Evolutionary conservation across 352 stramenopile species (phyloP).

Genomic region (Phytophthora aleatoria): DNA sequence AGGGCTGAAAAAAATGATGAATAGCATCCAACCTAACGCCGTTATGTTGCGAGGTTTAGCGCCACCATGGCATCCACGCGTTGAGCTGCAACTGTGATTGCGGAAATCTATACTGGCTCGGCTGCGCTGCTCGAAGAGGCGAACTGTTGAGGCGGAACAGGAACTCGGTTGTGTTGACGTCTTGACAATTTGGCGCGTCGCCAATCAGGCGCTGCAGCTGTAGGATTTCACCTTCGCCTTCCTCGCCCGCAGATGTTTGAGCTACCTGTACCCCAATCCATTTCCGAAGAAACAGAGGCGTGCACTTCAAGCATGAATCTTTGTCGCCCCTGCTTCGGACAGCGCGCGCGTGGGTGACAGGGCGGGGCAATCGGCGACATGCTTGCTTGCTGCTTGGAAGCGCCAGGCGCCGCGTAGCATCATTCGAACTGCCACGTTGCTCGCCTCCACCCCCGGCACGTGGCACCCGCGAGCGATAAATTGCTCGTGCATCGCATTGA

Average conservation of each 20-base stretch:
- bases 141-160: constrained; percentile 9
- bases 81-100: constrained; percentile 23
- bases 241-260: constrained; percentile 22
- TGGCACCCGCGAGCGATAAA: constrained; percentile 3
- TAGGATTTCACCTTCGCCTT: constrained; percentile 28
- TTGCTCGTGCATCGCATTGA: not conserved
- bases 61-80: constrained; percentile 4
- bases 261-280: not conserved
- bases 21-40: constrained; percentile 8
- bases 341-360: constrained; percentile 4
- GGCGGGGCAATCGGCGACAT: not conserved
- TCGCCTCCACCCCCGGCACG: not conserved
- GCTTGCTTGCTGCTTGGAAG: not conserved
- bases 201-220: constrained; percentile 16
- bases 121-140: constrained; percentile 12
- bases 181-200: constrained; percentile 15
- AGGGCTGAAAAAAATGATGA: constrained; percentile 11
- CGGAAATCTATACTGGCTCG: constrained; percentile 10
- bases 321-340: constrained; percentile 11
- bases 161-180: constrained; percentile 26
- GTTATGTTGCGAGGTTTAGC: constrained; percentile 3
- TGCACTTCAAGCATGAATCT: constrained; percentile 29
- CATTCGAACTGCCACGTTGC: constrained; percentile 7
- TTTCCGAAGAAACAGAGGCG: constrained; percentile 14
- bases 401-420: constrained; percentile 13